phyloP scores from a whole-genome alignment of 1,284 basidiomycete genomes.

The Leccinum variabile region DNA sequence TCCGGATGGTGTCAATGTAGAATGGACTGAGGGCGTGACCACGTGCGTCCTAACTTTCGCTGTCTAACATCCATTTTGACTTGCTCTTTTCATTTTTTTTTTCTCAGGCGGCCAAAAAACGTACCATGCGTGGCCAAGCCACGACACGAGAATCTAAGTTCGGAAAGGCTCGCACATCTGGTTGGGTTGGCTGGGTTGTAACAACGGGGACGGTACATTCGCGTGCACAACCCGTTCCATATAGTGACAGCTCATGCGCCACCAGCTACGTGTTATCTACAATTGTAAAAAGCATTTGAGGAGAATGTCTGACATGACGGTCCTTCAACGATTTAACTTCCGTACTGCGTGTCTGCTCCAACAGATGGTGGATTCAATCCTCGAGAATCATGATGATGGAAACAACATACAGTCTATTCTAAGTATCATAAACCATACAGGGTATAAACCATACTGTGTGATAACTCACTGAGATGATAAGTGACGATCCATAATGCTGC shows the following conservation, averaged over 20 bases:
- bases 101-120: constrained; percentile 16
- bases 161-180: constrained; percentile 16
- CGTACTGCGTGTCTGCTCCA: too few species aligned
- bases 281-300: background rate
- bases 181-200: constrained; percentile 6
- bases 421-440: too few species aligned
- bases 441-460: too few species aligned
- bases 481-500: too few species aligned
- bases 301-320: background rate
- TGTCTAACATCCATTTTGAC: background rate
- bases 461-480: too few species aligned
- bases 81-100: background rate
- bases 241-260: background rate
- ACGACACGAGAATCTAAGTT: constrained; percentile 1
- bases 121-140: constrained; percentile 11
- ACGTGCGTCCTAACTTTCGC: constrained; percentile 20
- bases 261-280: background rate
- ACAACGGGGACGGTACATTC: background rate
- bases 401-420: too few species aligned
- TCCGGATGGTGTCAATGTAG: constrained; percentile 23
- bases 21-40: constrained; percentile 26
- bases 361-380: too few species aligned
- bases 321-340: background rate
- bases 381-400: too few species aligned
- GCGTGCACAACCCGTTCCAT: background rate